phyloP scores from a whole-genome alignment of 495 filamentous ascomycete species.

The Rostrohypoxylon terebratum region DNA sequence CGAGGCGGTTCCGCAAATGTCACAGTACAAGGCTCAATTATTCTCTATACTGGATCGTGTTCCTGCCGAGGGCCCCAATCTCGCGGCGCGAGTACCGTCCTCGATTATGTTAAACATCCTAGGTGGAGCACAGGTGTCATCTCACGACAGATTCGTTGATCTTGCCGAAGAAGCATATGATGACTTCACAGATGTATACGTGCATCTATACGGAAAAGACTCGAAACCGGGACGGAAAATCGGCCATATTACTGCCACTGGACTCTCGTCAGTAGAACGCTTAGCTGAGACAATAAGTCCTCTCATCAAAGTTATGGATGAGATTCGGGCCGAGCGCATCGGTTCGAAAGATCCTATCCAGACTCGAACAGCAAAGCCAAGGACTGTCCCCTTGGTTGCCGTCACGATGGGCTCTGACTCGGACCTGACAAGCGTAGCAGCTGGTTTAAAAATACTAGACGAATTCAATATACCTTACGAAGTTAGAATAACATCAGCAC shows the following conservation, averaged over 20 bases:
- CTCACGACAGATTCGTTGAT: slow-evolving; percentile 75
- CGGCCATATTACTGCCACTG: slow-evolving; percentile 86
- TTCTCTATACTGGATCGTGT: slow-evolving; percentile 86
- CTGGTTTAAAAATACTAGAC: slow-evolving; percentile 79
- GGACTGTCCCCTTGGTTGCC: slow-evolving; percentile 71
- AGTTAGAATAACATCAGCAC: slow-evolving; percentile 90
- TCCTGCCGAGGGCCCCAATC: slow-evolving; percentile 66
- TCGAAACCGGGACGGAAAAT: slow-evolving; percentile 91
- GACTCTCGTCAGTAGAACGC: slow-evolving; percentile 72
- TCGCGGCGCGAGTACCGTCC: slow-evolving; percentile 67
- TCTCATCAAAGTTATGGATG: slow-evolving; percentile 71
- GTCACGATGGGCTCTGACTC: slow-evolving; percentile 97
- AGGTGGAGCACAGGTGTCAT: slow-evolving; percentile 75
- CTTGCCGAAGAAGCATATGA: slow-evolving; percentile 71
- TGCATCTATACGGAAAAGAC: slow-evolving; percentile 94
- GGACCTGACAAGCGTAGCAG: slow-evolving; percentile 82
- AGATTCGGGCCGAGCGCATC: slow-evolving; percentile 71
- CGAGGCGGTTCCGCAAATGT: slow-evolving; percentile 84
- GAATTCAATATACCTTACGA: slow-evolving; percentile 80
- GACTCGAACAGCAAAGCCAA: slow-evolving; percentile 31
- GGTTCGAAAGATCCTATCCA: slow-evolving; percentile 45
- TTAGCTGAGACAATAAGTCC: slow-evolving; percentile 77
- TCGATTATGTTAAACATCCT: slow-evolving; percentile 98
- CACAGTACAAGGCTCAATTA: slow-evolving; percentile 92
- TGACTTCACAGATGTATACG: slow-evolving; percentile 57